Base-by-base conservation (phyloP, 1,139 yeast genomes). In the Lodderomyces pseudojiufengensis region DNA sequence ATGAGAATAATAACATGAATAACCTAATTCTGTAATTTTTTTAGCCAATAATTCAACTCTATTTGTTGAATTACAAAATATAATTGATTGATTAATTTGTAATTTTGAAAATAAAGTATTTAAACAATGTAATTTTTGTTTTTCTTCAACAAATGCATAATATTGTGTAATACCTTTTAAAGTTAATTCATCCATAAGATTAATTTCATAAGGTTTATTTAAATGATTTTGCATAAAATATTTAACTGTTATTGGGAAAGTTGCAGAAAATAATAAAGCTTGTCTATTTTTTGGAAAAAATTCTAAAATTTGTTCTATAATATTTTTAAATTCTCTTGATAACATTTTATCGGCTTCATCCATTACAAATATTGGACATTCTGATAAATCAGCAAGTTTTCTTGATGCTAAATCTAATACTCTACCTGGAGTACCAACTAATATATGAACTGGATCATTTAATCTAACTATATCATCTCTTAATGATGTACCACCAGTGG, bases 281-380 rank as follows among this genome's bases (percentile, higher is more conserved):
- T 92, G 98, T 58, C 88, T 86, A 40, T 65, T 67, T 44, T 71
- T 65, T 21, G 97, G 95, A 74, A 92, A 82, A 55, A 84, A 86
- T 33, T 74, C 72, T 52, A 92, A 73, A 43, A 92, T 84, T 61
- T 87, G 95, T 60, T 86, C 95, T 49, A 92, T 86, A 41, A 90
- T 81, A 27, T 80, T 78, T 50, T 85, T 84, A 61, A 92, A 94
- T 57, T 92, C 98, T 50, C 90, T 80, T 32, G 94, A 80, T 46
- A 92, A 76, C 84, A 92, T 86, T 63, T 92, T 94, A 64, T 92
- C 99, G 37, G 98, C 99, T 70, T 92, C 99, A 63, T 92, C 99
- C 97, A 92, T 90, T 39, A 94, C 82, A 57, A 92, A 90, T 60
- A 88, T 73, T 32, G 86, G 82, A 63, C 97, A 87, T 49, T 84